A percentile compares a stretch with the other conserved stretches of the same genome.
Conservation (phyloP, 305 asterid species). For the Euphrasia arctica region DNA sequence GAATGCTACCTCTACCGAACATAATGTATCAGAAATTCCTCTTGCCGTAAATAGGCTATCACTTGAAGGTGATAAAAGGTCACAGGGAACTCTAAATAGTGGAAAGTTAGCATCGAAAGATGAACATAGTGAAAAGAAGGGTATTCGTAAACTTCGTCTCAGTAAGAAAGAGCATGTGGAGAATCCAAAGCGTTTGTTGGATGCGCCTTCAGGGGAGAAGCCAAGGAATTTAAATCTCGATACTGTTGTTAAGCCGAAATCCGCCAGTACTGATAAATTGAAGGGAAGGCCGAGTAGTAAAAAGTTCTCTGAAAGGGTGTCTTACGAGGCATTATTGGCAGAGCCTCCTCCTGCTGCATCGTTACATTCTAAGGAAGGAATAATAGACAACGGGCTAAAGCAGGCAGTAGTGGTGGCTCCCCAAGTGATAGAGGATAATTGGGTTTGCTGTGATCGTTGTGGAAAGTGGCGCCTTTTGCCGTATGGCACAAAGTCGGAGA, state of each 20-base stretch:
- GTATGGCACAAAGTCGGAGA: conserved; percentile 45
- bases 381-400: conserved; percentile 32
- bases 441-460: conserved; percentile 87
- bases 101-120: conserved; percentile 39
- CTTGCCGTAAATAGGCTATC: conserved; percentile 35
- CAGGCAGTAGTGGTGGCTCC: conserved; percentile 32
- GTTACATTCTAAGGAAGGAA: conserved; percentile 36
- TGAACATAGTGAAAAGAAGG: conserved; percentile 45
- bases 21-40: conserved; percentile 34
- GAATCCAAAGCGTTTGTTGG: conserved; percentile 32
- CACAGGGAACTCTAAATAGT: conserved; percentile 43
- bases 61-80: conserved; percentile 44
- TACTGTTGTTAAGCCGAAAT: conserved; percentile 35
- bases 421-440: conserved; percentile 54
- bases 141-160: conserved; percentile 31
- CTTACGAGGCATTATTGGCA: conserved; percentile 29
- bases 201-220: conserved; percentile 20
- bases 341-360: conserved; percentile 42
- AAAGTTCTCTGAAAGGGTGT: conserved; percentile 35
- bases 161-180: conserved; percentile 33
- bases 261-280: conserved; percentile 36
- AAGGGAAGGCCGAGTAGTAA: conserved; percentile 40
- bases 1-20: conserved; percentile 37
- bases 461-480: conserved; percentile 86
- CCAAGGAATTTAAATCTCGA: conserved; percentile 44